phyloP scores from a whole-genome alignment of 2,329 filamentous ascomycete genomes.

The Botrytis galanthina region DNA sequence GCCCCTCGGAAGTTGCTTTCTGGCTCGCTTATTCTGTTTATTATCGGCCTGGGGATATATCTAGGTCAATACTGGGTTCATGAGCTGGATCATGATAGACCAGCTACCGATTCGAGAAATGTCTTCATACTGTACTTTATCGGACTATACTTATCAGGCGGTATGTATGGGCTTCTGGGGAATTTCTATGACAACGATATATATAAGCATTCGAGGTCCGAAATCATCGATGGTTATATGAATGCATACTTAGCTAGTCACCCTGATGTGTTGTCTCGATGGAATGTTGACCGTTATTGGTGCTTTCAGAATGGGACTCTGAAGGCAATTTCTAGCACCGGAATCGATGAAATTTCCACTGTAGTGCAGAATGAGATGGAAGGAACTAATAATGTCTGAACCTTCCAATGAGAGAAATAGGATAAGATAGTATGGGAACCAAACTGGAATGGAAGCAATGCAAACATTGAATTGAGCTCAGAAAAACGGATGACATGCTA shows the following conservation, averaged over 20 bases:
- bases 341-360: neutral
- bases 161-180: neutral
- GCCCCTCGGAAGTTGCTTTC: neutral
- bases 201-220: too few relatives aligned
- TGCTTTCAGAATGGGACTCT: neutral
- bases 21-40: neutral
- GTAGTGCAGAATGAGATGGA: neutral
- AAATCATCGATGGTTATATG: neutral
- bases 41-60: neutral
- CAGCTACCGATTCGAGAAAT: neutral
- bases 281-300: neutral
- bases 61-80: neutral
- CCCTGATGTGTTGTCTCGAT: neutral
- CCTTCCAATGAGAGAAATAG: rapidly evolving
- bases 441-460: neutral
- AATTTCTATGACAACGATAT: neutral
- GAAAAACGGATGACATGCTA: neutral
- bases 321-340: neutral
- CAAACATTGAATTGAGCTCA: neutral
- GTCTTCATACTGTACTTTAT: neutral
- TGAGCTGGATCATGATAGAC: neutral
- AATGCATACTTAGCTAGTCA: neutral
- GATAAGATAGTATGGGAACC: neutral
- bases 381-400: neutral
- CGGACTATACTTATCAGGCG: neutral